phyloP scores from a whole-genome alignment of 805 yeast genomes.

The Zygosaccharomyces lentus region DNA sequence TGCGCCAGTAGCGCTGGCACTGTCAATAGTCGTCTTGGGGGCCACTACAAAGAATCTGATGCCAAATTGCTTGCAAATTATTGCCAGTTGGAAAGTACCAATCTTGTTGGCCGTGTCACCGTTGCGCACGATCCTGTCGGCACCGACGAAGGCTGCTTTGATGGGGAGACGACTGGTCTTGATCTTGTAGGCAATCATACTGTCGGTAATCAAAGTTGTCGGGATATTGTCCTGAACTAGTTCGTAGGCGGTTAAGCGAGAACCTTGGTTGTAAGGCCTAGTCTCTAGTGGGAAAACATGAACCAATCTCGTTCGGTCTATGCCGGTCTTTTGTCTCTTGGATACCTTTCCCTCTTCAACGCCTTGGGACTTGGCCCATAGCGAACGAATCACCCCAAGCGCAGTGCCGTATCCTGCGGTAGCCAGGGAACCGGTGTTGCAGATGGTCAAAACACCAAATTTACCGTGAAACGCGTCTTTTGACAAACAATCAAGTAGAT shows the following conservation, averaged over 20 bases:
- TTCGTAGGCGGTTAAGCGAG: slow-evolving; percentile 88
- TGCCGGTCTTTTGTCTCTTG: slow-evolving; percentile 25
- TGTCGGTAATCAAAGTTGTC: slow-evolving; percentile 82
- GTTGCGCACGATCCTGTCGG: slow-evolving; percentile 86
- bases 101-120: slow-evolving; percentile 97
- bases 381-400: slow-evolving; percentile 80
- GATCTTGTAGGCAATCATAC: slow-evolving; percentile 81
- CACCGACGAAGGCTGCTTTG: slow-evolving; percentile 87
- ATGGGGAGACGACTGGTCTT: slow-evolving; percentile 53
- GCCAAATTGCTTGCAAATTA: slow-evolving; percentile 59
- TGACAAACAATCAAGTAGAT: slow-evolving; percentile 46
- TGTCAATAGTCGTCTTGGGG: slow-evolving; percentile 87
- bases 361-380: slow-evolving; percentile 43
- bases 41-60: slow-evolving; percentile 92
- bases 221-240: slow-evolving; percentile 82
- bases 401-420: slow-evolving; percentile 99
- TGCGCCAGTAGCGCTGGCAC: slow-evolving; percentile 59
- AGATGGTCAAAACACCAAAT: slow-evolving; percentile 81
- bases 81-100: slow-evolving; percentile 86
- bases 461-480: slow-evolving; percentile 53
- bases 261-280: slow-evolving; percentile 95
- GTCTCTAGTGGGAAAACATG: slow-evolving; percentile 89
- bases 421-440: slow-evolving; percentile 95
- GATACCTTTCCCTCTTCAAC: slow-evolving; percentile 22
- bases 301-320: slow-evolving; percentile 46